Evolutionary conservation across 1,284 basidiomycete species (phyloP), one percentile per base, ranked within the genome.

Genomic region (Ustilago crameri): DNA sequence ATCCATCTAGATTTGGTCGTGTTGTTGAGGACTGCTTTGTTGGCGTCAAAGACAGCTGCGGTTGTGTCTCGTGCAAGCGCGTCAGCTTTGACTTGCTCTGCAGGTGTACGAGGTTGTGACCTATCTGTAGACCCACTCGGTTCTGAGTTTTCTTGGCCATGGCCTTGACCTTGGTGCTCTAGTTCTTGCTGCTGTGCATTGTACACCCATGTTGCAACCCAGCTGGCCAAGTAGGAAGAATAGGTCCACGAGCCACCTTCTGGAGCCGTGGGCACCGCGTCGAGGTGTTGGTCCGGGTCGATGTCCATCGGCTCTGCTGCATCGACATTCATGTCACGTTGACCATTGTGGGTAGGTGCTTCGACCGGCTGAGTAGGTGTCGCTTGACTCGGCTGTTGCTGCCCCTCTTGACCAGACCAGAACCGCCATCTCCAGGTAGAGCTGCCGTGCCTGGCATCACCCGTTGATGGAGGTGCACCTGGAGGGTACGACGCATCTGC

Each of bases 71-170:
- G 34, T 2, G 78, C 71, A 18, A 80, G 62, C 0, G 78, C 78
- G 30, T 76, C 76, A 7, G 74, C 76, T 55, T 79, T 80, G 68
- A 79, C 75, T 43, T 80, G 75, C 55, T 80, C 76, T 3, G 78
- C 78, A 5, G 78, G 78, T 12, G 76, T 80, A 23, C 62, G 61
- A 18, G 66, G 48, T 2, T 34, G 40, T 15, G 48, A 17, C 38
- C 3, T 9, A 26, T 41, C n/a, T 3, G 35, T 27, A 40, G 18
- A 30, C 30, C 7, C 22, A 3, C 41, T 26, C 3, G 42, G 23
- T 4, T 17, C 15, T n/a, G 30, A 5, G 10, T 45, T 14, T 23
- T 23, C n/a, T 7, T 42, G 8, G 18, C 17, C n/a, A 9, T 40
- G 49, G 8, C 10, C 18, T n/a, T 50, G 35, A 10, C 18, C 32